Base-by-base conservation (phyloP, 768 basidiomycete species). In the Nidularia sp. region DNA sequence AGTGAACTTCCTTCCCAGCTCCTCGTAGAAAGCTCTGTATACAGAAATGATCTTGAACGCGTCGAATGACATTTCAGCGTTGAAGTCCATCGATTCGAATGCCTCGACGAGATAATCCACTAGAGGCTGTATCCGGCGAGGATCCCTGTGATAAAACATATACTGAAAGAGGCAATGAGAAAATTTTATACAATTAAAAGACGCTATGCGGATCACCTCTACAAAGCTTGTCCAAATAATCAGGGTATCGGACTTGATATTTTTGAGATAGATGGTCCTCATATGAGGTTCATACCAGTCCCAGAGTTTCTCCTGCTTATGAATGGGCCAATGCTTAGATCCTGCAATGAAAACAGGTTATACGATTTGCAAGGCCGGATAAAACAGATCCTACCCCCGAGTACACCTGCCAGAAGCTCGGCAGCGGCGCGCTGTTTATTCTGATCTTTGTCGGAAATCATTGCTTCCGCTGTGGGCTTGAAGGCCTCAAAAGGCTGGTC, bases 371-470 rank as follows among this genome's bases (percentile, higher is more conserved):
- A 32, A 13, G 36, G 39, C 13, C 29, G 25, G 49, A 25, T 34
- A 6, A 15, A 45, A 13, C 1, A 39, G 29, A 42, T 25, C 63
- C 48, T 60, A 80, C 86, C 87, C 55, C 79, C 77, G 22, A 89
- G 65, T n/a, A 88, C 54, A 25, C 88, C 88, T 2, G 88, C 89
- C 6, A 93, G 64, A 49, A 94, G 74, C 66, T 97, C 93, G 4
- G 91, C 91, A 6, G 90, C 85, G 2, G 90, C 92, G 32, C 93
- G 77, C 62, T 92, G 92, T 69, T 93, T 91, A 68, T 95, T 88
- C 54, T 90, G 86, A 56, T 90, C 84, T 55, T 86, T 81, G 60
- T 90, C 80, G 6, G 67, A 65, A 15, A 93, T 70, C n/a, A 89
- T 68, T 33, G 74, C 74, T 50, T 86, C 84, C 35, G 92, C 62